Evolutionary conservation across 352 stramenopile genomes (phyloP).

Genomic region (Pythium utonaiense): DNA sequence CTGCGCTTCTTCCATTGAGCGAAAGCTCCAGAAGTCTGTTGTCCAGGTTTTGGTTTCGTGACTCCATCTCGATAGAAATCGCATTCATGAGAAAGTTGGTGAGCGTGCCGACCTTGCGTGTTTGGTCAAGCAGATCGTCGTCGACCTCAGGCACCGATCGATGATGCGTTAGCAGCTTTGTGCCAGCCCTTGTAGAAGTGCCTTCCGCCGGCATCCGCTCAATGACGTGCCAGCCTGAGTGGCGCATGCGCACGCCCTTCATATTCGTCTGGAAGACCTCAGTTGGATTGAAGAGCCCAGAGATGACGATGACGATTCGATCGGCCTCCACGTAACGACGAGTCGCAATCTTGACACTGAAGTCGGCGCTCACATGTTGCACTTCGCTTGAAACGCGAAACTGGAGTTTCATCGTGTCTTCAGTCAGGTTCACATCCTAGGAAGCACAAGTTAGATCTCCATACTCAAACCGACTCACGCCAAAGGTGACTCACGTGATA

Average conservation of each 20-base stretch:
- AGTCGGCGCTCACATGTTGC: background rate
- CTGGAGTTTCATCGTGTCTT: conserved; percentile 3
- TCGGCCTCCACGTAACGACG: background rate
- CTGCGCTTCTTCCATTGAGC: background rate
- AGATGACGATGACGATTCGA: background rate
- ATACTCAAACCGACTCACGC: background rate
- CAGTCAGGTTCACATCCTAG: background rate
- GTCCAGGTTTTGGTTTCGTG: conserved; percentile 5
- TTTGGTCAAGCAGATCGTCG: background rate
- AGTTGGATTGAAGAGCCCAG: background rate
- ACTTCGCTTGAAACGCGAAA: background rate
- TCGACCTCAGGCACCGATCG: background rate
- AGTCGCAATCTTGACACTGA: background rate
- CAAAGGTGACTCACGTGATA: background rate
- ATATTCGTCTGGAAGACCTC: conserved; percentile 6
- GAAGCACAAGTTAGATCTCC: background rate
- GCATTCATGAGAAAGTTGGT: conserved; percentile 16
- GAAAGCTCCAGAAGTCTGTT: conserved; percentile 4
- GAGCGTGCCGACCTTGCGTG: conserved; percentile 8
- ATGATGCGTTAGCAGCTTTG: background rate
- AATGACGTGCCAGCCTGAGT: conserved; percentile 2
- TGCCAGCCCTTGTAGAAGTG: background rate
- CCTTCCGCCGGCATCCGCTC: background rate
- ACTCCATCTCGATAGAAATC: conserved; percentile 3
- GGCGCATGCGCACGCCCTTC: conserved; percentile 11